Conservation (phyloP, 768 basidiomycete species). For the Cystobasidium onofrii region DNA sequence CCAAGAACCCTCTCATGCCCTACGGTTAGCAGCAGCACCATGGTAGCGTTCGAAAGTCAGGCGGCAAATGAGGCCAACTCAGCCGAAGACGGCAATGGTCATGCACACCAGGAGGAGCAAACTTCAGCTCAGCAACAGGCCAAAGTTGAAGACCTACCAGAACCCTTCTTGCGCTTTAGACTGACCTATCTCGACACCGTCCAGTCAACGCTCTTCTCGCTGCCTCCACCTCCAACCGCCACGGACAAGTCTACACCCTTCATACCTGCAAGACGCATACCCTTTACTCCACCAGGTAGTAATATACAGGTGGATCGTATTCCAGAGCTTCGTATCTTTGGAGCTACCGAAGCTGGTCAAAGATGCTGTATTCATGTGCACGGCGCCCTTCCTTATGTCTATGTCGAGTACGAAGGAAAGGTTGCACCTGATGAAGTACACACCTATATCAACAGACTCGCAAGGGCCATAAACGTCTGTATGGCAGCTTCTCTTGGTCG, state of each 20-base stretch:
- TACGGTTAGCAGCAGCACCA: background rate
- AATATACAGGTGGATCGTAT: slow-evolving; percentile 52
- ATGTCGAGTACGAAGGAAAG: slow-evolving; percentile 66
- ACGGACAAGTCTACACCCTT: slow-evolving; percentile 14
- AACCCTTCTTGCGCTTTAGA: slow-evolving; percentile 32
- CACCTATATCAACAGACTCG: slow-evolving; percentile 60
- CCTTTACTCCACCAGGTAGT: background rate
- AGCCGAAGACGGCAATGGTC: background rate
- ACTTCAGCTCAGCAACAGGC: background rate
- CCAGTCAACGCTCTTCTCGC: slow-evolving; percentile 18
- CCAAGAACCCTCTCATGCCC: background rate
- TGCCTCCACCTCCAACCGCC: slow-evolving; percentile 21
- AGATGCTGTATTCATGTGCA: slow-evolving; percentile 83
- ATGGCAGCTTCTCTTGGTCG: slow-evolving; percentile 66
- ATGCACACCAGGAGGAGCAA: background rate
- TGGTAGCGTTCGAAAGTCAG: background rate
- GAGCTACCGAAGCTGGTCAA: slow-evolving; percentile 64
- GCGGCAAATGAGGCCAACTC: background rate
- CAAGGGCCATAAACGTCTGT: slow-evolving; percentile 71
- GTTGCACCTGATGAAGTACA: slow-evolving; percentile 62
- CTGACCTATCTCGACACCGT: slow-evolving; percentile 32
- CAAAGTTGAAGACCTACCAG: background rate
- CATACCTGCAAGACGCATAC: slow-evolving; percentile 21
- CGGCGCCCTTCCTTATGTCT: slow-evolving; percentile 90
- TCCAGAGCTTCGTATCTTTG: slow-evolving; percentile 79